Conservation (phyloP, 2,329 filamentous ascomycete species). For the Graphilbum sp. region DNA sequence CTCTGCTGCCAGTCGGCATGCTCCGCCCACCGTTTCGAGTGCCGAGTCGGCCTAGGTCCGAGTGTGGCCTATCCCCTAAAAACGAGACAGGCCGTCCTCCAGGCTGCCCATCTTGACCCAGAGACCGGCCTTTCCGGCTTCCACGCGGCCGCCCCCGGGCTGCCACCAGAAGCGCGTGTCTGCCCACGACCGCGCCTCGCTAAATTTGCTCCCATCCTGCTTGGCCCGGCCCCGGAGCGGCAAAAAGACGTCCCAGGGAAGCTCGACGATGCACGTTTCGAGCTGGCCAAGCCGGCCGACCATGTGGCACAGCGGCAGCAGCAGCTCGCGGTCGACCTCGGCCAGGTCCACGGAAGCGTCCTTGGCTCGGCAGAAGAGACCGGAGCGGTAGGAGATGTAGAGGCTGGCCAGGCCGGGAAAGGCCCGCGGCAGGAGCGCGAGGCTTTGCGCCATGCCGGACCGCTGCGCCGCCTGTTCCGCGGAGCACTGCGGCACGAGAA, state of each 20-base stretch:
- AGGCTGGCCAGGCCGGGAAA: not conserved
- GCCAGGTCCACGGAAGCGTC: not conserved
- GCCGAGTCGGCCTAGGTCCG: too few relatives aligned
- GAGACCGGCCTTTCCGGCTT: too few relatives aligned
- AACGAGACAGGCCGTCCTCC: too few relatives aligned
- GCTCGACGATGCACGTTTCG: not conserved
- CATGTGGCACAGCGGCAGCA: not conserved
- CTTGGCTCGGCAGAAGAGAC: not conserved
- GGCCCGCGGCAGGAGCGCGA: not conserved
- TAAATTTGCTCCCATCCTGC: too few relatives aligned
- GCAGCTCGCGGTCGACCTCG: not conserved
- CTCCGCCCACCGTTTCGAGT: too few relatives aligned
- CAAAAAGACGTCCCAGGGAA: not conserved
- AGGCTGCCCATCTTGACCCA: too few relatives aligned
- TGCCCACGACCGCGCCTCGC: too few relatives aligned
- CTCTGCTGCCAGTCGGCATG: too few relatives aligned
- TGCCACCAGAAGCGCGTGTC: too few relatives aligned
- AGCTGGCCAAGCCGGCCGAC: not conserved
- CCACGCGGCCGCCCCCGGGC: too few relatives aligned
- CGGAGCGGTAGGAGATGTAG: not conserved
- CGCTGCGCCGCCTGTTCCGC: not conserved
- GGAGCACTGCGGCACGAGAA: not conserved
- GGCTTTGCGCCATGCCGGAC: not conserved
- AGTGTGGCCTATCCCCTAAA: too few relatives aligned
- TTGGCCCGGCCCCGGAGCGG: too few relatives aligned